A percentile compares a stretch with the other conserved stretches of the same genome.
phyloP scores from a whole-genome alignment of 306 rosid species.

The Citrullus mucosospermus region DNA sequence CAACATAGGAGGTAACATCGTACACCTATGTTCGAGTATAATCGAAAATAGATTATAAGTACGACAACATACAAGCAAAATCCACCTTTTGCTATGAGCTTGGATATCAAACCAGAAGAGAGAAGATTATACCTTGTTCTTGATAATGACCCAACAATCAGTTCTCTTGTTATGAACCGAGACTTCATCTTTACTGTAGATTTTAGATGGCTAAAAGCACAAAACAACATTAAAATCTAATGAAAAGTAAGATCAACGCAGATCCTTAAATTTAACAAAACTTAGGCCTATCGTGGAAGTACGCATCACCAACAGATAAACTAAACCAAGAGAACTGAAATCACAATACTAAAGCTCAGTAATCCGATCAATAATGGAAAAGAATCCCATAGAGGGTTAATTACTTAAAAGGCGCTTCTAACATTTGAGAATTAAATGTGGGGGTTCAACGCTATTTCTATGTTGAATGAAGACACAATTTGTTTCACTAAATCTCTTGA shows the following conservation, averaged over 20 bases:
- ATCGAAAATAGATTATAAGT: slow-evolving; percentile 5
- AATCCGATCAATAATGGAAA: background rate
- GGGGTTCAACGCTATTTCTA: background rate
- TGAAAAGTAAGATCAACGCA: background rate
- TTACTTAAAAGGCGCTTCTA: background rate
- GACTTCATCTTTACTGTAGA: slow-evolving; percentile 49
- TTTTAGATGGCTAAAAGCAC: slow-evolving; percentile 39
- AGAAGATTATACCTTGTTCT: slow-evolving; percentile 47
- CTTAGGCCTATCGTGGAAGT: background rate
- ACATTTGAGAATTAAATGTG: background rate
- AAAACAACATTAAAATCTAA: slow-evolving; percentile 5
- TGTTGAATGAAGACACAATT: background rate
- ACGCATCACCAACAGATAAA: background rate
- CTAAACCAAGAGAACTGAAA: background rate
- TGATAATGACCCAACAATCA: slow-evolving; percentile 92
- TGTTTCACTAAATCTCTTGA: background rate
- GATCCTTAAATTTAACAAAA: background rate
- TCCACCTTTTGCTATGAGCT: background rate
- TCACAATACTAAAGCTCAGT: background rate
- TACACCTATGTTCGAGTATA: slow-evolving; percentile 36
- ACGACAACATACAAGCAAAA: background rate
- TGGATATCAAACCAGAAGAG: background rate
- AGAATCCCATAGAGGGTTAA: background rate
- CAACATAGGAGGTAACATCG: slow-evolving; percentile 84
- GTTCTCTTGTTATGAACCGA: slow-evolving; percentile 65